Evolutionary conservation across 306 rosid species (phyloP).

Genomic region (Cyclanthera cordifolia): DNA sequence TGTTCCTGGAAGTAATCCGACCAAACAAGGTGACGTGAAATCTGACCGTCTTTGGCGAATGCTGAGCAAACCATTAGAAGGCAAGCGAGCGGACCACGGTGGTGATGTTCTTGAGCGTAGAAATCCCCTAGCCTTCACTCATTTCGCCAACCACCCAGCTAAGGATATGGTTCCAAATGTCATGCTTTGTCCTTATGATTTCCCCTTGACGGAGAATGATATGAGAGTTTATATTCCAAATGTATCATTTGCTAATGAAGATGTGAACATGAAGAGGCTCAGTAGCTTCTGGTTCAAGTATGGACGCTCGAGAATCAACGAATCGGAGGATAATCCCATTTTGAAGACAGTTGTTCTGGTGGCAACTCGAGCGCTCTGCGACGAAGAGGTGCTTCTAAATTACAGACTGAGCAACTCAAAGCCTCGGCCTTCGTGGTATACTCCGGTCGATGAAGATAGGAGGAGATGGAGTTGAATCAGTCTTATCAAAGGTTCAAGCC

Average conservation of each 20-base stretch:
- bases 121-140: constrained; percentile 83
- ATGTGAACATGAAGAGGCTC: constrained; percentile 58
- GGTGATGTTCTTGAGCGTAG: constrained; percentile 57
- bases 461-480: constrained; percentile 73
- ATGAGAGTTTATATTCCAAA: constrained; percentile 76
- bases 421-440: constrained; percentile 65
- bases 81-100: constrained; percentile 20
- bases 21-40: constrained; percentile 29
- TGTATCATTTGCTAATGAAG: constrained; percentile 46
- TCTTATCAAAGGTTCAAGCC: neutral
- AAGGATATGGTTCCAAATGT: constrained; percentile 68
- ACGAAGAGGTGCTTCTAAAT: constrained; percentile 76
- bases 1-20: constrained; percentile 18
- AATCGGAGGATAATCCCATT: constrained; percentile 34
- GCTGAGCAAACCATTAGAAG: constrained; percentile 71
- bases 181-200: constrained; percentile 88
- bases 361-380: constrained; percentile 55
- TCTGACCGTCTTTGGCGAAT: constrained; percentile 55
- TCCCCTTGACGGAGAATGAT: constrained; percentile 55
- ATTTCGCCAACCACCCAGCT: constrained; percentile 81
- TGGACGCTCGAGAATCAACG: constrained; percentile 35
- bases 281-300: constrained; percentile 89
- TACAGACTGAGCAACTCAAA: constrained; percentile 80
- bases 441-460: constrained; percentile 69
- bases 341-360: constrained; percentile 61